Evolutionary conservation across 176 grass and related monocot genomes (phyloP).

Genomic region (Rhynchospora tenuis): DNA sequence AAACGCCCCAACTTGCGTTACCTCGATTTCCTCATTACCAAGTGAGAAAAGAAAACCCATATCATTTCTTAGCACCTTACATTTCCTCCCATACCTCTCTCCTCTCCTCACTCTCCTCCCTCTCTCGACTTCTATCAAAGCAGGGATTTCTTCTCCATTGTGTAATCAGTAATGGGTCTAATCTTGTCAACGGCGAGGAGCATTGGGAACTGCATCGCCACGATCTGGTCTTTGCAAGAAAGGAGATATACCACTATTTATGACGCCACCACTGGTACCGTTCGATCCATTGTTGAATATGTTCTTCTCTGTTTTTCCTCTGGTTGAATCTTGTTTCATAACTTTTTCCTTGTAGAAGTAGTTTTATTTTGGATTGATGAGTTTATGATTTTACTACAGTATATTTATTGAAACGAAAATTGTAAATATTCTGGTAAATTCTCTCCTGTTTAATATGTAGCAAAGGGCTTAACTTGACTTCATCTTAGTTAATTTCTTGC

Average conservation of each 20-base stretch:
- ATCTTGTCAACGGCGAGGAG: not conserved
- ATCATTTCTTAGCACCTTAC: not conserved
- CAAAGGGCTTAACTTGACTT: no score
- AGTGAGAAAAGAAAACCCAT: not conserved
- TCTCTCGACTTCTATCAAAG: not conserved
- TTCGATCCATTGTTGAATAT: slow-evolving; percentile 9
- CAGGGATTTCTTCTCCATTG: not conserved
- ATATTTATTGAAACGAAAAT: no score
- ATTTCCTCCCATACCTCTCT: not conserved
- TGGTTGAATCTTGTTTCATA: not conserved
- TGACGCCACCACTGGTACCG: not conserved
- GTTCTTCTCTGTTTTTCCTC: slow-evolving; percentile 13
- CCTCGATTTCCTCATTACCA: not conserved
- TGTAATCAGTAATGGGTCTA: not conserved
- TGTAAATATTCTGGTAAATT: no score
- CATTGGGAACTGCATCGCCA: slow-evolving; percentile 1
- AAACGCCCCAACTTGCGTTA: not conserved
- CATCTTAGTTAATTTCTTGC: no score
- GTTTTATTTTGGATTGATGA: no score
- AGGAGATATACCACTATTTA: slow-evolving; percentile 5
- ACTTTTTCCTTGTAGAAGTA: not conserved
- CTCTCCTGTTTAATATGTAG: no score
- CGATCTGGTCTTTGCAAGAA: slow-evolving; percentile 27
- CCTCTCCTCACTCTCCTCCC: no score
- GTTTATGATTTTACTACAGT: no score